Evolutionary conservation across 306 rosid species (phyloP).

Genomic region (Acacia crassicarpa): DNA sequence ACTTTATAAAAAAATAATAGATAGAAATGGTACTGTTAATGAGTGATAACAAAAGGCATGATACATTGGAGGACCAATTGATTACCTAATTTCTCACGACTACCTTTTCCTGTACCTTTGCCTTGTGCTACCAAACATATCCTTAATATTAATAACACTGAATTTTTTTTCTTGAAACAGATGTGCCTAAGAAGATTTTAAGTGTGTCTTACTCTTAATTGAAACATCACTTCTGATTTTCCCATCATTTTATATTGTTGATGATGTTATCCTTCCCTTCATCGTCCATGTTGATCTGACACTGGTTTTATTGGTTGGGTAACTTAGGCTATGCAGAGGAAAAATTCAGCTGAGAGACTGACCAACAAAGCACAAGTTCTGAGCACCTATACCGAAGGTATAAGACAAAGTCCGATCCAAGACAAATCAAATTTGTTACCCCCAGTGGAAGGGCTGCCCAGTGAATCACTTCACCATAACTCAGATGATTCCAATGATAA

Average conservation of each 20-base stretch:
- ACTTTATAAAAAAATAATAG: neutral
- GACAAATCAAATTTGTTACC: conserved; percentile 38
- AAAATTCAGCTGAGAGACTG: conserved; percentile 37
- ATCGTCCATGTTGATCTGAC: conserved; percentile 25
- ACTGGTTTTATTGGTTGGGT: conserved; percentile 38
- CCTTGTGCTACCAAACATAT: neutral
- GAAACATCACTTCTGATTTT: conserved; percentile 9
- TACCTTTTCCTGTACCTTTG: neutral
- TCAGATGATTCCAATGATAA: conserved; percentile 35
- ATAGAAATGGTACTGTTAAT: neutral
- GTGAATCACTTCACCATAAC: conserved; percentile 29
- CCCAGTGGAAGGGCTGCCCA: conserved; percentile 33
- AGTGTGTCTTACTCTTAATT: neutral
- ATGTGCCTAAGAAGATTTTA: neutral
- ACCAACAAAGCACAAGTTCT: conserved; percentile 33
- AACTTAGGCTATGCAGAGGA: conserved; percentile 35
- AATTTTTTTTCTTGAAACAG: conserved; percentile 15
- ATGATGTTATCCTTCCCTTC: neutral
- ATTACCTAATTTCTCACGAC: too few species aligned
- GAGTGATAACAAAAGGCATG: neutral
- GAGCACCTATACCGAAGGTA: conserved; percentile 28
- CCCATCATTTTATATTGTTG: conserved; percentile 20
- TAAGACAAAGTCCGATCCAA: conserved; percentile 29
- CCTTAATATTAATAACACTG: conserved; percentile 7
- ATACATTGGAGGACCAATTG: neutral